Conservation (phyloP, 306 rosid genomes). For the Lagenaria siceraria region DNA sequence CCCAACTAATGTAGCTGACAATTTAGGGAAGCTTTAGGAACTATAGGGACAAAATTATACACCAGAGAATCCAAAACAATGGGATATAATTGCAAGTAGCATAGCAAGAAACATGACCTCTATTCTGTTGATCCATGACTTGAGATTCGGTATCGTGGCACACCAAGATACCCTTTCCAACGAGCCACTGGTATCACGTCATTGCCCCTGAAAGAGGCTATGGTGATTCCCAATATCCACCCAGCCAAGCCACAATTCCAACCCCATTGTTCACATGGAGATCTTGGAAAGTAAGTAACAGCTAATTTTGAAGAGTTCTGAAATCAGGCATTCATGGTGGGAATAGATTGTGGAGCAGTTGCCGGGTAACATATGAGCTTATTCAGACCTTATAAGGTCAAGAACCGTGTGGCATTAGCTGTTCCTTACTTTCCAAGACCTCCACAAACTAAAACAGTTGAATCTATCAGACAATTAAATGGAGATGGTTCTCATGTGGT, state of each 20-base stretch:
- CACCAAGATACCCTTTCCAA: conserved; percentile 37
- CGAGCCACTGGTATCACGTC: conserved; percentile 37
- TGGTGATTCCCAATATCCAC: conserved; percentile 52
- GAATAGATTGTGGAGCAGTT: too few species aligned
- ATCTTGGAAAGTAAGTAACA: too few species aligned
- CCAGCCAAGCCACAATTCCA: conserved; percentile 23
- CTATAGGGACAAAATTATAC: conserved; percentile 24
- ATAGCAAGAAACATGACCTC: conserved; percentile 62
- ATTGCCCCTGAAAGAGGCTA: conserved; percentile 76
- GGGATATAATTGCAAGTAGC: conserved; percentile 48
- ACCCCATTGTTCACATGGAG: conserved; percentile 19
- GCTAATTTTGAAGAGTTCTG: background rate
- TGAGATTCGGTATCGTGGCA: conserved; percentile 54
- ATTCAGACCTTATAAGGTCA: too few species aligned
- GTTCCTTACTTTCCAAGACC: too few species aligned
- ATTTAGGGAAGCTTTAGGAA: background rate
- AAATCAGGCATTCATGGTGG: conserved; percentile 24
- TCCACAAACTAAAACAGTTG: conserved; percentile 3
- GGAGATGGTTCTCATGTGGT: conserved; percentile 41
- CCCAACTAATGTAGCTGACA: background rate
- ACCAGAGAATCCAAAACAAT: conserved; percentile 52
- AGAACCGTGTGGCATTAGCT: too few species aligned
- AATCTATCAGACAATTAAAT: conserved; percentile 15
- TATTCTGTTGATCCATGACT: conserved; percentile 59
- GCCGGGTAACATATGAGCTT: too few species aligned